Evolutionary conservation across 2,329 filamentous ascomycete species (phyloP), one percentile per base, ranked within the genome.

Genomic region (Scleromitrula shiraiana): DNA sequence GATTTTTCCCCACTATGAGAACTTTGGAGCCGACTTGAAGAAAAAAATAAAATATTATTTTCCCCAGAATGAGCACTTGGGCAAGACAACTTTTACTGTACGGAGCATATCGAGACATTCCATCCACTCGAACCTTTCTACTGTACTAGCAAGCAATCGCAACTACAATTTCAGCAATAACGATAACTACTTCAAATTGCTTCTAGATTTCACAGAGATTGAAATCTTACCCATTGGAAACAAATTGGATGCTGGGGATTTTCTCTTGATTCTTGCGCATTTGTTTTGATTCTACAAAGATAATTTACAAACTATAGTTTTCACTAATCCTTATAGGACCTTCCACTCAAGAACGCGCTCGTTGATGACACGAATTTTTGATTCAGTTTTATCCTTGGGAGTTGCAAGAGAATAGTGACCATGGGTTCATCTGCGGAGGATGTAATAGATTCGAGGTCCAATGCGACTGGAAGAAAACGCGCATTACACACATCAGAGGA

Each of bases 261-360:
- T 20, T 24, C 26, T 41, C 36, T 41, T 24, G 35, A 7, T 40
- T 14, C 20, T 26, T 17, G n/a, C 19, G 26, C 22, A n/a, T 33
- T 24, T 23, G 15, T 24, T 33, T 27, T 19, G 17, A 32, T 20
- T 33, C n/a, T 6, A 27, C 15, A 35, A 35, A 14, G 27, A 33
- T 15, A 32, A 35, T 41, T 23, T 22, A 43, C 23, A 12, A 36
- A 33, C 20, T 29, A n/a, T 20, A 33, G 15, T 39, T 46, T 35
- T 24, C 29, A 47, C 44, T 47, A 47, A 47, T 41, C 17, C 36
- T 41, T 47, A 15, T 47, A 47, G 44, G 44, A 41, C 26, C 15
- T 19, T 26, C 6, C 22, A 14, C 19, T 14, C 40, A 12, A 20
- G 10, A 37, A n/a, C 14, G 3, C 8, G n/a, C 22, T n/a, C n/a